Conservation (phyloP, 352 stramenopile genomes). For the Phytophthora boehmeriae region DNA sequence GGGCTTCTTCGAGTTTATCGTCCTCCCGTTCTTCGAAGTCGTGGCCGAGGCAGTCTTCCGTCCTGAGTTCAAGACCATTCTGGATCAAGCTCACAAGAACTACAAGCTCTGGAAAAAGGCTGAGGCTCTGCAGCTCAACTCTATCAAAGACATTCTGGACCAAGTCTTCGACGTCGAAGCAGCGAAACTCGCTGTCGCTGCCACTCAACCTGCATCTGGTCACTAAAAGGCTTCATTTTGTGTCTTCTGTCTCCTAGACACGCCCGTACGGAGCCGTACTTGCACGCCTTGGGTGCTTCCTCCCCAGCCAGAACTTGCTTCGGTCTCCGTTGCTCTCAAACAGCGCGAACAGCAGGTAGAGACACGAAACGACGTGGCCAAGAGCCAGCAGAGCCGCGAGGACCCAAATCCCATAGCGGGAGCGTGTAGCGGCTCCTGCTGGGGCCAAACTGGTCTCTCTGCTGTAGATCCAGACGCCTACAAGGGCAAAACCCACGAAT, state of each 20-base stretch:
- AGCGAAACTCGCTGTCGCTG: conserved; percentile 13
- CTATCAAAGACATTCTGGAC: conserved; percentile 85
- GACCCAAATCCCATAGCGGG: conserved; percentile 28
- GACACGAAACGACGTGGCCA: conserved; percentile 63
- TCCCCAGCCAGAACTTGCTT: conserved; percentile 73
- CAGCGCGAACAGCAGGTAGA: conserved; percentile 75
- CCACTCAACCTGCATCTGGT: conserved; percentile 2
- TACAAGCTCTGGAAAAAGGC: conserved; percentile 87
- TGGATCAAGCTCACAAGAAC: conserved; percentile 83
- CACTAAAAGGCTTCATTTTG: conserved; percentile 7
- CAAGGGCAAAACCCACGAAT: conserved; percentile 45
- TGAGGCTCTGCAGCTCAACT: conserved; percentile 82
- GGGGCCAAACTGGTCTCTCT: conserved; percentile 39
- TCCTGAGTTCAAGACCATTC: conserved; percentile 77
- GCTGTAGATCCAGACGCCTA: conserved; percentile 61
- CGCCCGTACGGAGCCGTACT: conserved; percentile 23
- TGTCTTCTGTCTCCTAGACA: conserved; percentile 16
- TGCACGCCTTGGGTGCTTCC: conserved; percentile 14
- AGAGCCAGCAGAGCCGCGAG: conserved; percentile 44
- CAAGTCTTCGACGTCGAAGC: conserved; percentile 66
- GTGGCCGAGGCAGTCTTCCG: conserved; percentile 79
- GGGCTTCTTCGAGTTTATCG: conserved; percentile 88
- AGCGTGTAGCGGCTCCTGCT: conserved; percentile 12
- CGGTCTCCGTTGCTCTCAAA: conserved; percentile 72
- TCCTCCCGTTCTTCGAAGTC: conserved; percentile 82